phyloP scores from a whole-genome alignment of 331 rosid genomes.

The Saraca asoca region DNA sequence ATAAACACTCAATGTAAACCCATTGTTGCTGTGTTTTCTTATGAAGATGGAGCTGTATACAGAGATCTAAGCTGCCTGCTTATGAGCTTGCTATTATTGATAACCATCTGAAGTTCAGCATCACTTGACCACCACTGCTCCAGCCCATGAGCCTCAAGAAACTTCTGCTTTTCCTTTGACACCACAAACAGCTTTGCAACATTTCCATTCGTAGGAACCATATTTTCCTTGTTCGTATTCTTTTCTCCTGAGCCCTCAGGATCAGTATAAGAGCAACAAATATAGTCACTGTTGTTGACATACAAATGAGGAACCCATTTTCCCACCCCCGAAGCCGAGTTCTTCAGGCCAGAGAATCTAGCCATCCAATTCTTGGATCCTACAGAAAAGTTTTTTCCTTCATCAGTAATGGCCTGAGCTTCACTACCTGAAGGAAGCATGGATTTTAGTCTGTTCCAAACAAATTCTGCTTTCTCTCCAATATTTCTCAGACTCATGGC shows the following conservation, averaged over 20 bases:
- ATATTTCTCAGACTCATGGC: conserved; percentile 71
- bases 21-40: conserved; percentile 25
- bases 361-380: conserved; percentile 60
- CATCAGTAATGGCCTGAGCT: conserved; percentile 41
- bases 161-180: conserved; percentile 88
- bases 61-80: conserved; percentile 82
- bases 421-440: conserved; percentile 61
- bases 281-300: conserved; percentile 85
- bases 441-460: conserved; percentile 77
- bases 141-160: conserved; percentile 90
- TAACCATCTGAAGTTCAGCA: conserved; percentile 75
- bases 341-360: conserved; percentile 44
- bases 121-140: conserved; percentile 99
- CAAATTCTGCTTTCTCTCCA: conserved; percentile 71
- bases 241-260: conserved; percentile 48
- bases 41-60: conserved; percentile 54
- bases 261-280: conserved; percentile 80
- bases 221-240: conserved; percentile 52
- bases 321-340: conserved; percentile 43
- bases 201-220: conserved; percentile 41
- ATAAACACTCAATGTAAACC: not conserved
- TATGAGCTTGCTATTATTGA: conserved; percentile 77
- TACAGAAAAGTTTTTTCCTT: conserved; percentile 27
- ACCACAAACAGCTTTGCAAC: conserved; percentile 72
- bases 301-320: conserved; percentile 92